phyloP scores from a whole-genome alignment of 768 basidiomycete genomes.

The Termitomyces sp. region DNA sequence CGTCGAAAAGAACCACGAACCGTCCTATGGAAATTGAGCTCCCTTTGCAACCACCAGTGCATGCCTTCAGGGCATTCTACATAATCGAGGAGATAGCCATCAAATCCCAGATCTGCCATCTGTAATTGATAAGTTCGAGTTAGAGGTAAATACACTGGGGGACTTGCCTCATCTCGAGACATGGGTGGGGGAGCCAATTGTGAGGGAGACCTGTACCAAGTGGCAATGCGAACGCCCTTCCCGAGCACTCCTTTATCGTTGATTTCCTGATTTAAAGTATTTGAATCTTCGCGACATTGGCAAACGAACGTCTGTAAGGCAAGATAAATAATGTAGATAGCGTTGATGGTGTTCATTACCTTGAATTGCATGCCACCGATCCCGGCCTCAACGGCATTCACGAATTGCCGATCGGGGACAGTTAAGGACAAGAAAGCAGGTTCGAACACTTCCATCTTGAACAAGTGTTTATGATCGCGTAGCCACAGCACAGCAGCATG shows the following conservation, averaged over 20 bases:
- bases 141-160: not conserved
- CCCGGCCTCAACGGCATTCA: constrained; percentile 71
- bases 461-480: constrained; percentile 55
- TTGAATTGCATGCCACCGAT: constrained; percentile 57
- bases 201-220: constrained; percentile 58
- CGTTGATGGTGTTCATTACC: constrained; percentile 44
- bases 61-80: constrained; percentile 76
- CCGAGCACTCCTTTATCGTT: constrained; percentile 61
- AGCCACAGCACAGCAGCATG: constrained; percentile 73
- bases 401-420: constrained; percentile 59
- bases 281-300: constrained; percentile 79
- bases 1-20: constrained; percentile 36
- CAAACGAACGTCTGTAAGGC: constrained; percentile 75
- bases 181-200: constrained; percentile 50
- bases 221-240: constrained; percentile 51
- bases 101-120: constrained; percentile 63
- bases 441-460: constrained; percentile 83
- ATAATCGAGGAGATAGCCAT: constrained; percentile 81
- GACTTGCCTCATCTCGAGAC: constrained; percentile 50
- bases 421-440: constrained; percentile 74
- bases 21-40: constrained; percentile 66
- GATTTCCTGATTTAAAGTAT: constrained; percentile 60
- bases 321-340: not conserved
- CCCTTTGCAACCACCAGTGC: constrained; percentile 61
- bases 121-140: constrained; percentile 22